phyloP scores from a whole-genome alignment of 2,329 filamentous ascomycete genomes.

The Fusarium ambrosium region DNA sequence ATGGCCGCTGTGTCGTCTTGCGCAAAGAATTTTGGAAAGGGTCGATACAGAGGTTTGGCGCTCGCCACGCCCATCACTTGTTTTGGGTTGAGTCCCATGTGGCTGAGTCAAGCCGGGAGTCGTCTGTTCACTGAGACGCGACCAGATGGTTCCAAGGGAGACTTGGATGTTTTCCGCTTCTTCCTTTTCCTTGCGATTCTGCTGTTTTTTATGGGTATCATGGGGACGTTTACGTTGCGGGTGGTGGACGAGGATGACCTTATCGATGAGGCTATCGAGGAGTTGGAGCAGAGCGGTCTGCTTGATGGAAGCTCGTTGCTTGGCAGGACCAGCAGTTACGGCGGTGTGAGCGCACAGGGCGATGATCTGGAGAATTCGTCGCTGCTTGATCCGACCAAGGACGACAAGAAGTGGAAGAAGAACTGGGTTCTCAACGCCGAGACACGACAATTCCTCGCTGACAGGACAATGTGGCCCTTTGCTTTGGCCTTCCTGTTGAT shows the following conservation, averaged over 20 bases:
- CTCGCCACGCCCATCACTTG: constrained; percentile 91
- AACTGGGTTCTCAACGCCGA: constrained; percentile 92
- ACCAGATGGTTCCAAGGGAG: constrained; percentile 72
- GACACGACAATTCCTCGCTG: constrained; percentile 85
- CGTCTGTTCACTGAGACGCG: constrained; percentile 79
- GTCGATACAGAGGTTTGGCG: constrained; percentile 88
- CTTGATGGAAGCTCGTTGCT: constrained; percentile 83
- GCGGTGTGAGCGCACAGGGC: constrained; percentile 65
- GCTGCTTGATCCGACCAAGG: constrained; percentile 55
- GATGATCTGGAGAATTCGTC: constrained; percentile 63
- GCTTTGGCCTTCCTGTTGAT: constrained; percentile 92
- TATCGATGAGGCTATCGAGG: constrained; percentile 90
- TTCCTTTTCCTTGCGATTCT: constrained; percentile 86
- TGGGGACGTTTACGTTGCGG: constrained; percentile 80
- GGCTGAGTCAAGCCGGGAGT: constrained; percentile 90
- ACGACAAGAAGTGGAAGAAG: constrained; percentile 78
- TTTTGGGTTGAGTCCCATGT: constrained; percentile 95
- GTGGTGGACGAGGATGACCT: constrained; percentile 88
- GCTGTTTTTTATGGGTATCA: constrained; percentile 77
- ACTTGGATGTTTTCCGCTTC: constrained; percentile 84
- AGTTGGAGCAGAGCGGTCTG: constrained; percentile 89
- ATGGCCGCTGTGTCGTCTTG: constrained; percentile 92
- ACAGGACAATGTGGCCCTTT: constrained; percentile 96
- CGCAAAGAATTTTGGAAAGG: constrained; percentile 96
- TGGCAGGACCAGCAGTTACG: constrained; percentile 70